Base-by-base conservation (phyloP, 192 early-diverging fungal species). In the Backusella luteola region DNA sequence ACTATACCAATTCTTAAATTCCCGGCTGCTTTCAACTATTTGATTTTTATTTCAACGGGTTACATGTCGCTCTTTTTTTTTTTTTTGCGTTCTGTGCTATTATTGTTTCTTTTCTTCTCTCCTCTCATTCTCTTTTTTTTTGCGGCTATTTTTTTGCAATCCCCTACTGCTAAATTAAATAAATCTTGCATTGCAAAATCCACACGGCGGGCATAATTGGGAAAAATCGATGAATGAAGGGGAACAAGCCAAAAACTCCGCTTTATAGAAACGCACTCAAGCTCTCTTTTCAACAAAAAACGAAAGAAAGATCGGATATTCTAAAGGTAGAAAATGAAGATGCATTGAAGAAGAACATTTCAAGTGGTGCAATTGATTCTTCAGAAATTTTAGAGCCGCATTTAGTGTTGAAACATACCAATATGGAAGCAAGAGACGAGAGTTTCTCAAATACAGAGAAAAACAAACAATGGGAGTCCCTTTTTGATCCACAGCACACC, bases 401-500 rank as follows among this genome's bases (percentile, higher is more conserved):
- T 63, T 14, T 26, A 63, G 21, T 14, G 56, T 26, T 63, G 8
- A 63, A 63, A 63, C 9, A 29, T 23, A 63, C 56, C 56, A 63
- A 63, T 26, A 63, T 29, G 9, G 26, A 29, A 14, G 26, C 56
- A 29, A 29, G 2, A 12, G 56, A 63, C 12, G 23, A 14, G 14
- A 63, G n/a, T 63, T 29, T 3, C 56, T 29, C 56, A 63, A 32
- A 46, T 59, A 34, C 35, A 67, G 63, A 75, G 29, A 66, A 77
- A 66, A 71, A 32, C 36, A 73, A 79, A 63, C 71, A 41, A 34
- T 79, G 78, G 78, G 73, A 74, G 39, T 49, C 44, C 1, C 42
- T 53, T 17, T 79, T 79, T 44, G 73, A 74, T 35, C 78, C 78
- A 35, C 78, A 75, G 14, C 74, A 70, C 14, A 70, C 78, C 0